phyloP scores from a whole-genome alignment of 2,329 filamentous ascomycete genomes.

The Fusarium nodosum region DNA sequence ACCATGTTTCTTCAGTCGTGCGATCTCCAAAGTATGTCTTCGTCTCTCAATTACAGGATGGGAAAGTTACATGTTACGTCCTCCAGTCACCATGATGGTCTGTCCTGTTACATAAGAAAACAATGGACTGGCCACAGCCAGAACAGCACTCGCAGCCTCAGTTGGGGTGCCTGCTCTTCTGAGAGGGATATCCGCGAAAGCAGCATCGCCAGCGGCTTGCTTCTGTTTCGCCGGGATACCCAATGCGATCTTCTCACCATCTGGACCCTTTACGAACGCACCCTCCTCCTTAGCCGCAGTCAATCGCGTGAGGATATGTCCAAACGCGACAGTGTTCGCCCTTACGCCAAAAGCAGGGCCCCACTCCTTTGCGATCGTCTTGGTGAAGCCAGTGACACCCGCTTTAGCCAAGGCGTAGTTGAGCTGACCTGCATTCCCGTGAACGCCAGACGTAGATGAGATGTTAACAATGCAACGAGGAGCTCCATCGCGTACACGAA shows the following conservation, averaged over 20 bases:
- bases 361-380: conserved; percentile 94
- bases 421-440: conserved; percentile 91
- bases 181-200: conserved; percentile 80
- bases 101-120: conserved; percentile 90
- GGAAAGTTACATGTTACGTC: conserved; percentile 68
- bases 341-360: conserved; percentile 85
- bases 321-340: conserved; percentile 87
- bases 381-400: conserved; percentile 84
- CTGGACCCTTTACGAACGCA: conserved; percentile 81
- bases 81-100: conserved; percentile 88
- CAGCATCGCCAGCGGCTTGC: conserved; percentile 57
- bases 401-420: conserved; percentile 92
- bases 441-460: conserved; percentile 82
- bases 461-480: conserved; percentile 86
- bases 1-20: conserved; percentile 47
- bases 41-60: neutral
- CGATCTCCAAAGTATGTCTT: neutral
- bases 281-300: conserved; percentile 89
- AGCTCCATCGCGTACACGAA: conserved; percentile 87
- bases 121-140: conserved; percentile 84
- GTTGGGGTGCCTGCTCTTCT: conserved; percentile 81
- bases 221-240: conserved; percentile 77
- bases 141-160: conserved; percentile 82
- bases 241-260: conserved; percentile 79
- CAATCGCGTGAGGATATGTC: conserved; percentile 82